Evolutionary conservation across 1,284 basidiomycete genomes (phyloP), one percentile per base, ranked within the genome.

Genomic region (Rhodofomes roseus): DNA sequence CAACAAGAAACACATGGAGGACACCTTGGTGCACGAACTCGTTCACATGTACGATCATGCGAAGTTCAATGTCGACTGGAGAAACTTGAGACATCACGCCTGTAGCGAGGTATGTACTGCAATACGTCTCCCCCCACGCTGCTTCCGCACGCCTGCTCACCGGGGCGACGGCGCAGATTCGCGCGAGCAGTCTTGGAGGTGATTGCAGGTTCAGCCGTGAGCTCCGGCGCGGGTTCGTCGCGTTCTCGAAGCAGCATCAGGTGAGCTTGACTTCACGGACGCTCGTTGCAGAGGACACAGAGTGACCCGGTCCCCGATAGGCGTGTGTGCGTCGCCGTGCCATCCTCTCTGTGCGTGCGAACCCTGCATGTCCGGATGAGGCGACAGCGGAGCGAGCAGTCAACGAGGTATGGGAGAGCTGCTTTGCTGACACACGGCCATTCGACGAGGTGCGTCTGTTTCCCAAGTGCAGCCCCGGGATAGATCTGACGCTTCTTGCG

Each of bases 21-120:
- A 95, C 71, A 97, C 95, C 16, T 77, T 98, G 34, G 84, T 93
- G 18, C 96, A 99, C 70, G 96, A 99, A 71, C 85, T 98, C 59
- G 78, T 98, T n/a, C 96, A 98, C 74, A 89, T 95, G 81, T 98
- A 91, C 71, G 96, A 98, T 72, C 92, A 97, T 65, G 93, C 92
- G 73, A 87, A 89, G 71, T 98, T 98, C 79, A 89, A 95, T 60
- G 91, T 97, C 1, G 89, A 97, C 73, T 98, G 94, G 95, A 76
- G 73, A 55, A 91, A 98, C 73, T 74, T 98, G 56, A 78, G 94
- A 57, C 95, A 98, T 77, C 95, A 96, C 72, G 96, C 96, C 0
- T 98, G 96, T 72, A 93, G 89, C 68, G 96, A 98, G 84, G 95
- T 96, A 70, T 68, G 85, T 51, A 25, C 27, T 12, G 46, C 46